Base-by-base conservation (phyloP, 192 early-diverging fungal species). In the Gryganskiella cystojenkinii region DNA sequence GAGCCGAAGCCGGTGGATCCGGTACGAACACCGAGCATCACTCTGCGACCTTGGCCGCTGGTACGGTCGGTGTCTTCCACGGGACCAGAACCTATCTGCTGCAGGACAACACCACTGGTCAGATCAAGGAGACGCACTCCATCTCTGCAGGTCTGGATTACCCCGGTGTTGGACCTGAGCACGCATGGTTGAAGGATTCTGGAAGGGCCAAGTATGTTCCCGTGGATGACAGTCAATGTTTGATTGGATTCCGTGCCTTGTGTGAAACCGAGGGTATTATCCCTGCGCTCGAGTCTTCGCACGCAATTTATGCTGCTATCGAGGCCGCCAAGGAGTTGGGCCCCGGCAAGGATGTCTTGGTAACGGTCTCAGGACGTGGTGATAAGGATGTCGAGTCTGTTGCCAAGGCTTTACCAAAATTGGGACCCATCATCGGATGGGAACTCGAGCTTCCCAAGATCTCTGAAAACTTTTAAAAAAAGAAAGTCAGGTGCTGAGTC, bases 321-420 rank as follows among this genome's bases (percentile, higher is more conserved):
- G 88, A 95, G 72, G 44, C 95, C 34, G 96, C 98, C 20, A 82
- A 87, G 64, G 85, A 83, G 30, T 79, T 98, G 84, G 70, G 73
- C 19, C 82, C 88, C 63, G 93, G 94, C 64, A 81, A 93, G 85
- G 91, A 94, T 74, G 83, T 99, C 51, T 87, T 98, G 17, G 88
- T 99, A 44, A 96, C 95, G 66, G 76, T 99, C 40, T 92, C 90
- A 70, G 96, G 98, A 34, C 88, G 98, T 42, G 98, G 98, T 59
- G 98, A 99, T 87, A 99, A 98, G 86, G 98, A 99, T 78, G 94
- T 99, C 68, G 81, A 92, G 65, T 93, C 94, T 15, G 96, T 99
- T 35, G 92, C 92, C 7, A 95, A 97, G 81, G 90, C 89, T 14
- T 82, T 99, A 63, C 96, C 98, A 13, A 93, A 84, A 61, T 84